phyloP scores from a whole-genome alignment of 2,329 filamentous ascomycete genomes.

The Verticillium nubilum region DNA sequence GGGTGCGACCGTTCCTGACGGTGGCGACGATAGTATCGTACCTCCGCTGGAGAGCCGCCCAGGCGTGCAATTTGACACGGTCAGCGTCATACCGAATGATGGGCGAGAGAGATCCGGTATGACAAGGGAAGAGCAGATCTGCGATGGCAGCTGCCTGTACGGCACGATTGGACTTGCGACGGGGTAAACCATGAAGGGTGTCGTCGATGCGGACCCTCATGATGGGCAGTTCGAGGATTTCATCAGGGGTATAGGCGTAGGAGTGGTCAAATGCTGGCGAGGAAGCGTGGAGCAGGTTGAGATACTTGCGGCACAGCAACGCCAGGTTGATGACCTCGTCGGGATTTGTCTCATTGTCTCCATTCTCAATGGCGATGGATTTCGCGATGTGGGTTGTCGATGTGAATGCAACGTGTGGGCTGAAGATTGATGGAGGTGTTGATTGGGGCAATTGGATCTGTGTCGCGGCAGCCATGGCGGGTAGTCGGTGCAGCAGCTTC shows the following conservation, averaged over 20 bases:
- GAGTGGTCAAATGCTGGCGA: constrained; percentile 22
- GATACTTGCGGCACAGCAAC: constrained; percentile 19
- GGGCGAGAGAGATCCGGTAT: constrained; percentile 26
- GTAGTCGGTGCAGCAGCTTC: background rate
- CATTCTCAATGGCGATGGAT: no score
- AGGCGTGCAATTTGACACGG: constrained; percentile 28
- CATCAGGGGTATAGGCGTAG: constrained; percentile 24
- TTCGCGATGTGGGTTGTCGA: background rate
- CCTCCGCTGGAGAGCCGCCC: constrained; percentile 27
- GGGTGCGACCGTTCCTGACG: constrained; percentile 21
- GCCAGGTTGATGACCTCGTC: constrained; percentile 22
- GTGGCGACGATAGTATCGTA: constrained; percentile 27
- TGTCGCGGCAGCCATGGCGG: constrained; percentile 25
- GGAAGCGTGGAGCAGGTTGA: constrained; percentile 19
- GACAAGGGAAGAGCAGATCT: constrained; percentile 25
- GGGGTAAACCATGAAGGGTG: constrained; percentile 24
- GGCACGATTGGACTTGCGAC: constrained; percentile 26
- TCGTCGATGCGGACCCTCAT: constrained; percentile 22
- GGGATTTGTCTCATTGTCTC: constrained; percentile 1
- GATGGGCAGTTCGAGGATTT: constrained; percentile 27
- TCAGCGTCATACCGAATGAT: constrained; percentile 31
- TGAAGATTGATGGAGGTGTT: background rate
- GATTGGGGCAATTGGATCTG: constrained; percentile 18
- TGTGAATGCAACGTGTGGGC: background rate
- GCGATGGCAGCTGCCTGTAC: constrained; percentile 24